Evolutionary conservation across 768 basidiomycete species (phyloP).

Genomic region (Russula dissimulans): DNA sequence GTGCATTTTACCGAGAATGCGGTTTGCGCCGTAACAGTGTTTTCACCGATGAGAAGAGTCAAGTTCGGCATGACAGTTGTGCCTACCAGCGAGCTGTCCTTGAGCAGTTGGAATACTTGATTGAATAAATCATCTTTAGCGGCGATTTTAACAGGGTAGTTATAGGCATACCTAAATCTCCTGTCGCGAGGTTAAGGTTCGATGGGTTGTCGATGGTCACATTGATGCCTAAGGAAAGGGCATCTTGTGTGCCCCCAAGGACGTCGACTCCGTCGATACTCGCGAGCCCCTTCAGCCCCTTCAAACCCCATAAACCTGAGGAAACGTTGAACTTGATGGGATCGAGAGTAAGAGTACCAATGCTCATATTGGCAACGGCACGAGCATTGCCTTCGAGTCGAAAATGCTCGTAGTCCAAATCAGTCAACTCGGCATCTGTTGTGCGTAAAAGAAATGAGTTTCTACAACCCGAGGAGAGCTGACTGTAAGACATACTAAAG

Average conservation of each 20-base stretch:
- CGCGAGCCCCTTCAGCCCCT: constrained; percentile 48
- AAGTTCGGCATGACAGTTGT: constrained; percentile 54
- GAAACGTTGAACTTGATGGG: constrained; percentile 66
- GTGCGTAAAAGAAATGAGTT: background rate
- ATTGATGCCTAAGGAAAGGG: constrained; percentile 49
- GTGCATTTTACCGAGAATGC: constrained; percentile 33
- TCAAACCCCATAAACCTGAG: constrained; percentile 48
- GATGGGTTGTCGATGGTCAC: constrained; percentile 63
- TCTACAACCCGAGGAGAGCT: no score
- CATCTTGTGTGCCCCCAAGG: constrained; percentile 48
- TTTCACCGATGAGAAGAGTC: constrained; percentile 50
- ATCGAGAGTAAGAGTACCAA: constrained; percentile 60
- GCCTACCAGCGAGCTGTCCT: constrained; percentile 45
- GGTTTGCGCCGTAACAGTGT: constrained; percentile 42
- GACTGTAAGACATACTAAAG: constrained; percentile 42
- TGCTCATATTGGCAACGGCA: constrained; percentile 49
- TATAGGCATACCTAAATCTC: constrained; percentile 47
- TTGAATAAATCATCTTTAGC: background rate
- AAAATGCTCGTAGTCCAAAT: constrained; percentile 39
- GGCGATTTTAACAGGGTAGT: background rate
- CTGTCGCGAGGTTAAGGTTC: constrained; percentile 49
- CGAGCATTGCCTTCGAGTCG: constrained; percentile 49
- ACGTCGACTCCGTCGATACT: constrained; percentile 56
- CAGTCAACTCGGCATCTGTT: constrained; percentile 49
- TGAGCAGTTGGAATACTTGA: constrained; percentile 48